Percentiles rank a stretch among this genome's conserved stretches.
phyloP scores from a whole-genome alignment of 805 yeast genomes.

The Sugiyamaella lignohabitans region DNA sequence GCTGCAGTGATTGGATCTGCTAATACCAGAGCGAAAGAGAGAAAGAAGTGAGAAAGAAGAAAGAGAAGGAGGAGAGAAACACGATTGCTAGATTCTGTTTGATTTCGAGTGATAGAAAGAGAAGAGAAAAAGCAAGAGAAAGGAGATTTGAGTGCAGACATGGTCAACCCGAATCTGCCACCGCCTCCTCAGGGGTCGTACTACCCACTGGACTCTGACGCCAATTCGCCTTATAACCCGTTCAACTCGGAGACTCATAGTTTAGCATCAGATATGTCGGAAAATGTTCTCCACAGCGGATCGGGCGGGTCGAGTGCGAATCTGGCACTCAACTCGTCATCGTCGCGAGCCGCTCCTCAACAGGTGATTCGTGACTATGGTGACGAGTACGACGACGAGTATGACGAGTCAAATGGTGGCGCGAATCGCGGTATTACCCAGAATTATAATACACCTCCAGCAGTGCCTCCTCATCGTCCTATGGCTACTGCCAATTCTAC shows the following conservation, averaged over 20 bases:
- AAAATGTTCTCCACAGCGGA: not conserved
- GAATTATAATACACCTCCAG: constrained; percentile 1
- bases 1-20: too few relatives aligned
- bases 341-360: constrained; percentile 2
- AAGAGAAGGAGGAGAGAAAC: too few relatives aligned
- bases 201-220: constrained; percentile 1
- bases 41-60: too few relatives aligned
- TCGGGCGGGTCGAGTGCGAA: not conserved
- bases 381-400: constrained; percentile 5
- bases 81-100: too few relatives aligned
- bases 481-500: not conserved
- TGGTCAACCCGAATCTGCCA: constrained; percentile 1
- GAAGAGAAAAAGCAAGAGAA: too few relatives aligned
- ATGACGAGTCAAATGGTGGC: not conserved
- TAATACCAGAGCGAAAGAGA: too few relatives aligned
- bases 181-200: not conserved
- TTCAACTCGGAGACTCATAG: constrained; percentile 26
- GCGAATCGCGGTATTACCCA: not conserved
- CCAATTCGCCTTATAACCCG: constrained; percentile 19
- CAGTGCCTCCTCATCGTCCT: constrained; percentile 9
- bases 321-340: not conserved
- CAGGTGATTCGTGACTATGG: constrained; percentile 12
- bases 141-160: too few relatives aligned
- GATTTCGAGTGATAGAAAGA: too few relatives aligned
- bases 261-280: constrained; percentile 21